A percentile compares a stretch with the other conserved stretches of the same genome.
Evolutionary conservation across 1,139 yeast genomes (phyloP).

Genomic region (Saccharomyces pastorianus): DNA sequence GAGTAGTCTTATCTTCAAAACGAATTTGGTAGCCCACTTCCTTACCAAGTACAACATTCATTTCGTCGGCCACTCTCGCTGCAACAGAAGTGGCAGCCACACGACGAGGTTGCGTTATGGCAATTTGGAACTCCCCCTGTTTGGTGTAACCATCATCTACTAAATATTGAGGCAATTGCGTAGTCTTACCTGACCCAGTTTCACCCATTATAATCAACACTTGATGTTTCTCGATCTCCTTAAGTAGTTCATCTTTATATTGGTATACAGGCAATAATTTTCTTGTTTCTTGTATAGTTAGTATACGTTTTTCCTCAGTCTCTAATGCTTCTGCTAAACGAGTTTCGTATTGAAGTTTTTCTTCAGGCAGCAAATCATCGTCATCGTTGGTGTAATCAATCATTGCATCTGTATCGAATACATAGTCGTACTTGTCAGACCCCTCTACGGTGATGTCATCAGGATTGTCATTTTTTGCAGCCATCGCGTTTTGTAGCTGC

Average conservation of each 20-base stretch:
- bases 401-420: constrained; percentile 70
- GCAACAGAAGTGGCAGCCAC: constrained; percentile 70
- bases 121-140: constrained; percentile 44
- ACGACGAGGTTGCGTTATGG: constrained; percentile 69
- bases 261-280: constrained; percentile 53
- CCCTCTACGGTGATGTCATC: constrained; percentile 43
- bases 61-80: constrained; percentile 58
- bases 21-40: constrained; percentile 64
- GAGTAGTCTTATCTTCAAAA: constrained; percentile 52
- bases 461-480: constrained; percentile 24
- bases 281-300: constrained; percentile 35
- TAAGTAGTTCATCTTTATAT: constrained; percentile 50
- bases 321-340: constrained; percentile 33
- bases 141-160: constrained; percentile 71
- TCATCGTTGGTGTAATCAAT: constrained; percentile 54
- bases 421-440: constrained; percentile 63
- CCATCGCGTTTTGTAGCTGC: constrained; percentile 19
- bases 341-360: constrained; percentile 18
- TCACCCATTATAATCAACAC: constrained; percentile 91
- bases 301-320: constrained; percentile 37
- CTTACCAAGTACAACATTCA: constrained; percentile 49
- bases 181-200: constrained; percentile 95
- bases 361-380: constrained; percentile 22
- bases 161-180: constrained; percentile 84
- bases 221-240: constrained; percentile 55